Evolutionary conservation across 805 yeast genomes (phyloP).

Genomic region (Candida oleophila): DNA sequence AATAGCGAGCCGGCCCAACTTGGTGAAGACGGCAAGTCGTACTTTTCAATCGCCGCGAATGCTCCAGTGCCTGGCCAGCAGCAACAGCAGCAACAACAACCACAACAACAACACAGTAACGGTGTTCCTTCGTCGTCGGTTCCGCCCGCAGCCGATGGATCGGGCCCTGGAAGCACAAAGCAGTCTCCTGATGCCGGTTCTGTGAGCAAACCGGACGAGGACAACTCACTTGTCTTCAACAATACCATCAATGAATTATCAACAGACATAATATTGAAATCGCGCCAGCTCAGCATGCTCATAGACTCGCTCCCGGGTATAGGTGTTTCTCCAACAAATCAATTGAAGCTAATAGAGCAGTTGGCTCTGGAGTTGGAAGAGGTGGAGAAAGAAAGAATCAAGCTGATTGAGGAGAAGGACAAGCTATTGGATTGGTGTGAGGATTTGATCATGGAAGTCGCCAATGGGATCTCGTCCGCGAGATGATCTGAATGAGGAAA

Average conservation of each 20-base stretch:
- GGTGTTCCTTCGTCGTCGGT: conserved; percentile 5
- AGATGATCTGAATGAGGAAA: neutral
- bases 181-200: conserved; percentile 15
- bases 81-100: conserved; percentile 25
- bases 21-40: conserved; percentile 57
- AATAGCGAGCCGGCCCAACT: conserved; percentile 36
- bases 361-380: conserved; percentile 61
- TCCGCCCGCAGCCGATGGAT: conserved; percentile 4
- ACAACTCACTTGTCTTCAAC: conserved; percentile 18
- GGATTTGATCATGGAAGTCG: conserved; percentile 58
- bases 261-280: conserved; percentile 78
- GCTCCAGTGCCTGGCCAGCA: conserved; percentile 46
- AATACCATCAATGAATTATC: conserved; percentile 72
- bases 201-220: conserved; percentile 15
- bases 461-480: conserved; percentile 52
- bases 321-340: conserved; percentile 77
- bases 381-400: conserved; percentile 57
- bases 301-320: conserved; percentile 92
- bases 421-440: conserved; percentile 60
- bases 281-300: conserved; percentile 81
- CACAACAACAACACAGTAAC: conserved; percentile 3
- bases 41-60: conserved; percentile 60
- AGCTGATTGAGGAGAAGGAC: conserved; percentile 64
- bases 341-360: conserved; percentile 59
- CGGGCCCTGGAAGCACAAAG: conserved; percentile 12